Evolutionary conservation across 495 filamentous ascomycete genomes (phyloP).

Genomic region (Bathelium albidoporum): DNA sequence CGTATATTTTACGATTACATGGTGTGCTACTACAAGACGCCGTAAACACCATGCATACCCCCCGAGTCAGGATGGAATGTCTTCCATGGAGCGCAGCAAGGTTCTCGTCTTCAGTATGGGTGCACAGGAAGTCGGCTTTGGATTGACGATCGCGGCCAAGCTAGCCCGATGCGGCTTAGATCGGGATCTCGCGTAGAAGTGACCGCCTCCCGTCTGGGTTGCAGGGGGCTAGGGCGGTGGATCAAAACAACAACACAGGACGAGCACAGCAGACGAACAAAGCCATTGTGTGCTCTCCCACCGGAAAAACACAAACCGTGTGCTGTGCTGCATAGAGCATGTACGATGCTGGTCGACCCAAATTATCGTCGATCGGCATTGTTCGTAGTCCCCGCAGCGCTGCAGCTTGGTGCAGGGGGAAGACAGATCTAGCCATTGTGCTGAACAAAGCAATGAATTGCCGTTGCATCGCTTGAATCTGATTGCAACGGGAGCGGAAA

Average conservation of each 20-base stretch:
- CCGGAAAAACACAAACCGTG: too few species aligned
- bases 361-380: background rate
- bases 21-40: background rate
- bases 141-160: background rate
- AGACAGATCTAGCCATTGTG: background rate
- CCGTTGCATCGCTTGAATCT: background rate
- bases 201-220: background rate
- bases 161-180: background rate
- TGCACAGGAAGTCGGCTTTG: constrained; percentile 27
- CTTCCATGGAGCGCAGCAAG: background rate
- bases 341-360: too few species aligned
- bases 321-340: too few species aligned
- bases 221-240: background rate
- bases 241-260: constrained; percentile 2
- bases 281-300: too few species aligned
- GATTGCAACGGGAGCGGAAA: background rate
- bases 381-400: background rate
- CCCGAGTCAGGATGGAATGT: background rate
- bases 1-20: background rate
- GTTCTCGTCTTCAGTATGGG: constrained; percentile 51
- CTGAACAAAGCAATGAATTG: background rate
- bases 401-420: background rate
- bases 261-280: background rate
- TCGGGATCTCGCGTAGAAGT: background rate
- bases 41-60: background rate